Evolutionary conservation across 768 basidiomycete species (phyloP).

Genomic region (Hortiboletus campestris): DNA sequence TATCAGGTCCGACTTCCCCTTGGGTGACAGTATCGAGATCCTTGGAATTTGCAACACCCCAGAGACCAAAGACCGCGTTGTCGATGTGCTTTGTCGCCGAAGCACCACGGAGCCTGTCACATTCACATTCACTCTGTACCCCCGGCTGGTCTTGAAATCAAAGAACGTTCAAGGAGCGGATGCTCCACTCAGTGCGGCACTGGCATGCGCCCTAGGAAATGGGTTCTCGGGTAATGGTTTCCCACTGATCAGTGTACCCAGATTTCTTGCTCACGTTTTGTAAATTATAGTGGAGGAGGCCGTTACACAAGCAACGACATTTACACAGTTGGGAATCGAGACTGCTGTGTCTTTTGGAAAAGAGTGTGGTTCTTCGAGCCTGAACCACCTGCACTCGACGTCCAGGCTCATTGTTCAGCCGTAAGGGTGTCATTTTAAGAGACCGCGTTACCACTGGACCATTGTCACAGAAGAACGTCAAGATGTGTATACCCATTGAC

Average conservation of each 20-base stretch:
- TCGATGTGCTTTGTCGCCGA: background rate
- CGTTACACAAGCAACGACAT: background rate
- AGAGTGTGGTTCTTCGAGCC: background rate
- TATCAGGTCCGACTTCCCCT: background rate
- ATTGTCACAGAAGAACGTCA: background rate
- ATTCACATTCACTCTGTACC: background rate
- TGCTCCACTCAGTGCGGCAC: background rate
- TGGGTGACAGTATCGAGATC: background rate
- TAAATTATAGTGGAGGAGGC: background rate
- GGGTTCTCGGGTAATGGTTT: background rate
- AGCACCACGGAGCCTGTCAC: background rate
- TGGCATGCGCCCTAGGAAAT: background rate
- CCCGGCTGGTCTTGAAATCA: background rate
- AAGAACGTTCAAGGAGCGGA: background rate
- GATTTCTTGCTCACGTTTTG: background rate
- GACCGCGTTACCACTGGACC: background rate
- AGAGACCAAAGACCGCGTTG: background rate
- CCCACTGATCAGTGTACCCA: background rate
- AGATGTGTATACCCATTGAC: background rate
- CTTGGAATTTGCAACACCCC: background rate
- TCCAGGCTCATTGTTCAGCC: background rate
- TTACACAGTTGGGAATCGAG: background rate
- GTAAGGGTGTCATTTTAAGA: background rate
- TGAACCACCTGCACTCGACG: background rate
- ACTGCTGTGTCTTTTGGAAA: background rate